phyloP scores from a whole-genome alignment of 441 rosid genomes.

The Arabidopsis lyrata region DNA sequence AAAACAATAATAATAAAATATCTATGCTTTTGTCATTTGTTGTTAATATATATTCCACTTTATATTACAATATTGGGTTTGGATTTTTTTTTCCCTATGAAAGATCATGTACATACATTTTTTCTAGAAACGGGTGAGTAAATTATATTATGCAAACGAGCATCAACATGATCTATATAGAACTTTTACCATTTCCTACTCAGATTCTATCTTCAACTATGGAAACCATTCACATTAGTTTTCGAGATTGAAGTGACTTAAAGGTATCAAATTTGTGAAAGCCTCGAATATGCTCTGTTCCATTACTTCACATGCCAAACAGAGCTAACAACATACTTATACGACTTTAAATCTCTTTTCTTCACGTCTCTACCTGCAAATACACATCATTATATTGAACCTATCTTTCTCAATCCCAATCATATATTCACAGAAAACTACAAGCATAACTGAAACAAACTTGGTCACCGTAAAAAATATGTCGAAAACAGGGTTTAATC shows the following conservation, averaged over 20 bases:
- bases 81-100: background rate
- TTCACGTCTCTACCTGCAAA: conserved; percentile 48
- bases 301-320: conserved; percentile 40
- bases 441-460: conserved; percentile 8
- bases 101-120: background rate
- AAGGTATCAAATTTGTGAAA: conserved; percentile 40
- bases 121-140: background rate
- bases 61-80: background rate
- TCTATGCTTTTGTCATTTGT: background rate
- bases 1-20: background rate
- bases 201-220: conserved; percentile 23
- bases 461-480: background rate
- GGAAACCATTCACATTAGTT: conserved; percentile 27
- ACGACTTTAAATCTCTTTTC: conserved; percentile 29
- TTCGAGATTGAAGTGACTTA: conserved; percentile 14
- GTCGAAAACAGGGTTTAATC: background rate
- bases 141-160: conserved; percentile 26
- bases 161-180: conserved; percentile 24
- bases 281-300: conserved; percentile 43
- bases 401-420: conserved; percentile 14
- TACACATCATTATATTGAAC: conserved; percentile 2
- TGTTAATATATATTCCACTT: background rate
- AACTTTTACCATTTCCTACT: conserved; percentile 14
- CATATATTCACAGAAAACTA: background rate
- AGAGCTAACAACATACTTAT: conserved; percentile 35